Evolutionary conservation across 192 early-diverging fungal genomes (phyloP).

Genomic region (Gaertneriomyces semiglobifer): DNA sequence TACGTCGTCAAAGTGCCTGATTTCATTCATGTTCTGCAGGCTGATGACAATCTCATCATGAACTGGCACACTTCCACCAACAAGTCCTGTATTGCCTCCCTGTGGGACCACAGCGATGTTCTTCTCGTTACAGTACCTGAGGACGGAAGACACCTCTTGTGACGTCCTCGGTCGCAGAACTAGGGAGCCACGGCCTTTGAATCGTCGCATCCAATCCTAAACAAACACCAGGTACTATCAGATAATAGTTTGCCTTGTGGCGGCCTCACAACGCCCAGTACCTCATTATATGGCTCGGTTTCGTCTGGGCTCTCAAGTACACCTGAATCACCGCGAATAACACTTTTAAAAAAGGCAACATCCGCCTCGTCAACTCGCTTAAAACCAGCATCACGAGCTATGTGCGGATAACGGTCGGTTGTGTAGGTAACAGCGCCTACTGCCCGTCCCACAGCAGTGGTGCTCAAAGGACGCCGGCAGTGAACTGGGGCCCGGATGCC

Average conservation of each 20-base stretch:
- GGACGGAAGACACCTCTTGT: constrained; percentile 74
- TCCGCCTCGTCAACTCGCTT: constrained; percentile 28
- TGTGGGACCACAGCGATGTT: constrained; percentile 92
- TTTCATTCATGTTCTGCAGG: constrained; percentile 70
- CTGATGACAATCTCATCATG: constrained; percentile 92
- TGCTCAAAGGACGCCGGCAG: no score
- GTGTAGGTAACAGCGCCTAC: constrained; percentile 17
- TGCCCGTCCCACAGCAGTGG: neutral
- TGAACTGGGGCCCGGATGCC: no score
- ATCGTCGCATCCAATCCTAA: constrained; percentile 94
- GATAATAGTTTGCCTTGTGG: neutral
- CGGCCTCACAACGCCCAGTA: neutral
- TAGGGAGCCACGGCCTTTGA: constrained; percentile 73
- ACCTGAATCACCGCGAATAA: neutral
- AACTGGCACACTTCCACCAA: constrained; percentile 92
- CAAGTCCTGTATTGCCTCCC: constrained; percentile 97
- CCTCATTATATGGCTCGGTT: constrained; percentile 45
- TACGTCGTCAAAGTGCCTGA: constrained; percentile 47
- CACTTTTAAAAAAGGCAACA: constrained; percentile 19
- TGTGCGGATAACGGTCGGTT: constrained; percentile 23
- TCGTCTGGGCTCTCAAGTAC: constrained; percentile 26
- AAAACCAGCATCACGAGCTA: constrained; percentile 27
- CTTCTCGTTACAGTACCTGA: constrained; percentile 84
- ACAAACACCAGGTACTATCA: neutral
- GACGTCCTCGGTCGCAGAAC: constrained; percentile 86